Conservation (phyloP, 176 grass and related monocot genomes). For the Miscanthus lutarioriparius region DNA sequence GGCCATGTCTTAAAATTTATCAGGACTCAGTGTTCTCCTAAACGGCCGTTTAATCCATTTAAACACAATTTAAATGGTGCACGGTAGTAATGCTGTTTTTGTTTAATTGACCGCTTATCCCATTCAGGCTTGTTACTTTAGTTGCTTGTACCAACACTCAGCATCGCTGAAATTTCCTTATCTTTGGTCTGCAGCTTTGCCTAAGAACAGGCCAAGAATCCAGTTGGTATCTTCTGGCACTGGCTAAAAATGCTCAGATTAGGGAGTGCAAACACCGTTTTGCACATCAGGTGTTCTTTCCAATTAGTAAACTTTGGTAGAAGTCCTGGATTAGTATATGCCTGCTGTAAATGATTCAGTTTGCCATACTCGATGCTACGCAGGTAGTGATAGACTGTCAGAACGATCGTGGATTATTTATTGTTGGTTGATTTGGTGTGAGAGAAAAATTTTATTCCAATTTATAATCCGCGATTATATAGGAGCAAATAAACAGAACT, state of each 20-base stretch:
- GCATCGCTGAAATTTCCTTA: neutral
- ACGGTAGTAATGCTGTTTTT: neutral
- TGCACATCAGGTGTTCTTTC: neutral
- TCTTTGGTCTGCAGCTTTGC: neutral
- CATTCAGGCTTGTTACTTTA: neutral
- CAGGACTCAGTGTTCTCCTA: neutral
- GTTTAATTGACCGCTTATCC: neutral
- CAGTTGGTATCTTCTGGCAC: neutral
- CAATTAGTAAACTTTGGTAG: neutral
- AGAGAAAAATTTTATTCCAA: too few relatives aligned
- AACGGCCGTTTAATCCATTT: neutral
- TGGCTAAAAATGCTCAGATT: neutral
- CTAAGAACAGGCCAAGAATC: neutral
- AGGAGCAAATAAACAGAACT: too few relatives aligned
- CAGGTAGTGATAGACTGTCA: neutral
- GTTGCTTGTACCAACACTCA: neutral
- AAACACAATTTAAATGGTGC: neutral
- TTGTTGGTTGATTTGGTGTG: too few relatives aligned
- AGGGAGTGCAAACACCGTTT: neutral
- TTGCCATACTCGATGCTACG: neutral
- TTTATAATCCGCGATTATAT: too few relatives aligned
- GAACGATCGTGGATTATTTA: too few relatives aligned
- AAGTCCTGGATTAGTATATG: neutral
- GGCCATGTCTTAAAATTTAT: constrained; percentile 19
- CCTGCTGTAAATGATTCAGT: neutral